Evolutionary conservation across 2,329 filamentous ascomycete genomes (phyloP).

Genomic region (Fusarium zealandicum): DNA sequence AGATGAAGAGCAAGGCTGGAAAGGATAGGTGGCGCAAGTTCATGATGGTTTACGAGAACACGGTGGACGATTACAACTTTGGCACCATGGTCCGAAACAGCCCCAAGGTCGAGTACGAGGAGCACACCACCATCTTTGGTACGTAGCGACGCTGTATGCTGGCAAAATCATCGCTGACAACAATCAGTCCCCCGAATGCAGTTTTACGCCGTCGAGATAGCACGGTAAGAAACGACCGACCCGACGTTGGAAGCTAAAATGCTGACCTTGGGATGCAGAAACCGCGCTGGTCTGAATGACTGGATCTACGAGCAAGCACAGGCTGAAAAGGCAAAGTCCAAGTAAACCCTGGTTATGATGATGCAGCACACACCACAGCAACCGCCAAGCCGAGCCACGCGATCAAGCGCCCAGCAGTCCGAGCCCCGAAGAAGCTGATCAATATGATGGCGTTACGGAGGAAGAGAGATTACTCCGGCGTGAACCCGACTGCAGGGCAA

Average conservation of each 20-base stretch:
- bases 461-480: background rate
- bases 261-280: conserved; percentile 64
- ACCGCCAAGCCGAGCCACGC: conserved; percentile 6
- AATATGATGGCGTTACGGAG: background rate
- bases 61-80: conserved; percentile 97
- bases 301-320: conserved; percentile 93
- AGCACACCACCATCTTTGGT: conserved; percentile 94
- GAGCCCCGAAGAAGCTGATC: conserved; percentile 9
- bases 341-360: conserved; percentile 19
- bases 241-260: background rate
- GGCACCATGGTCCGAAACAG: conserved; percentile 88
- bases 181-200: conserved; percentile 61
- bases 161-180: background rate
- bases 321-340: conserved; percentile 55
- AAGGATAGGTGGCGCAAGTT: conserved; percentile 97
- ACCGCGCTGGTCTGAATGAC: conserved; percentile 89
- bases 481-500: background rate
- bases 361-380: conserved; percentile 13
- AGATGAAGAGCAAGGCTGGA: conserved; percentile 96
- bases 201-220: conserved; percentile 63
- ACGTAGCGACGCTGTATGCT: background rate
- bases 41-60: conserved; percentile 93
- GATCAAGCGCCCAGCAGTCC: background rate
- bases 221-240: conserved; percentile 42
- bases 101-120: conserved; percentile 82